Percentiles rank a stretch among this genome's conserved stretches.
Evolutionary conservation across 1,284 basidiomycete genomes (phyloP).

Genomic region (Marasmius fiardii): DNA sequence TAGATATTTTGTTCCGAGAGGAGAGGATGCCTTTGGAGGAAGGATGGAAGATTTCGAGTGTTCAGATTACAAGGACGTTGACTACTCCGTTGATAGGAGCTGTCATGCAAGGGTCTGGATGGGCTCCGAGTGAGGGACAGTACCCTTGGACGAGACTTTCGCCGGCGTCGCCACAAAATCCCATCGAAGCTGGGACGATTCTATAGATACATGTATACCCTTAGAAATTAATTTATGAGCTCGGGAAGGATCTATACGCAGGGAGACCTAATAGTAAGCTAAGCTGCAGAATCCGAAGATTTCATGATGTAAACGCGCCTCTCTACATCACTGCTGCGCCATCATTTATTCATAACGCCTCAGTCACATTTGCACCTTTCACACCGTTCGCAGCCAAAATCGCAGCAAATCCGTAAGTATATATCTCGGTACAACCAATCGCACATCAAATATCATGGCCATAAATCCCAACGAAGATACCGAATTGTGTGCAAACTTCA

Average conservation of each 20-base stretch:
- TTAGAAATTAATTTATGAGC: neutral
- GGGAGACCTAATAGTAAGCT: too few relatives aligned
- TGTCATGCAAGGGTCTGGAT: neutral
- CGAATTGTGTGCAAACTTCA: constrained; percentile 71
- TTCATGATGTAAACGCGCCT: too few relatives aligned
- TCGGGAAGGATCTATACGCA: too few relatives aligned
- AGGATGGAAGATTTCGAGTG: neutral
- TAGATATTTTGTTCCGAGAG: neutral
- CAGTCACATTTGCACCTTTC: too few relatives aligned
- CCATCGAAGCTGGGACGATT: neutral
- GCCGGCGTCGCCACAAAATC: neutral
- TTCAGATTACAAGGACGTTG: neutral
- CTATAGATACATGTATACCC: neutral
- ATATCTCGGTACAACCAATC: neutral
- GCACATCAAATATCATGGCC: constrained; percentile 40
- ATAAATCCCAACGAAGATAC: constrained; percentile 87
- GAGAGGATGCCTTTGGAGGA: neutral
- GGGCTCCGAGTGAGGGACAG: neutral
- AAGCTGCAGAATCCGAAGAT: too few relatives aligned
- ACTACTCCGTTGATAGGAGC: neutral
- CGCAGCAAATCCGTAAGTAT: neutral
- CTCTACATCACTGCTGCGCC: too few relatives aligned
- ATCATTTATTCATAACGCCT: too few relatives aligned
- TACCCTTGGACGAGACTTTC: neutral
- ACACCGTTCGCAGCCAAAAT: too few relatives aligned